A percentile compares a stretch with the other conserved stretches of the same genome.
phyloP scores from a whole-genome alignment of 306 rosid species.

The Gastrolobium bilobum region DNA sequence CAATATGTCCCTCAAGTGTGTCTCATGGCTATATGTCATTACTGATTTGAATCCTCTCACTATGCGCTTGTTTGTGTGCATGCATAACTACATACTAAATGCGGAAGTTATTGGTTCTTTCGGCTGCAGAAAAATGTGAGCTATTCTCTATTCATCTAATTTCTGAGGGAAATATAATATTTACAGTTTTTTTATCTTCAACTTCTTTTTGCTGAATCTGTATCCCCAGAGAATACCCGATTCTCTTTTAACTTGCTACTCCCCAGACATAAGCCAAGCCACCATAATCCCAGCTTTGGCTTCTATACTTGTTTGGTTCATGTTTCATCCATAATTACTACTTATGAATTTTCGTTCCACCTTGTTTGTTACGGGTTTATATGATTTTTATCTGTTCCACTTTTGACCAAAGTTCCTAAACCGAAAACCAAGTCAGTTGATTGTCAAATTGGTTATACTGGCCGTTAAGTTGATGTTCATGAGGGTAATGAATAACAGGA shows the following conservation, averaged over 20 bases:
- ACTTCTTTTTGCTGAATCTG: neutral
- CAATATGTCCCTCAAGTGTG: neutral
- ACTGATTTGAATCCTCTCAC: slow-evolving; percentile 3
- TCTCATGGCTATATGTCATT: neutral
- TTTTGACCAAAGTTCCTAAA: too few species aligned
- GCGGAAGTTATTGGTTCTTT: neutral
- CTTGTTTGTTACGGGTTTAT: too few species aligned
- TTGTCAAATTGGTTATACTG: too few species aligned
- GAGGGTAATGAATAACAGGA: too few species aligned
- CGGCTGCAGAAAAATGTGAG: neutral
- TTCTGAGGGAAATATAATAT: too few species aligned
- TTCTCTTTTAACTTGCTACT: neutral
- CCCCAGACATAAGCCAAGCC: neutral
- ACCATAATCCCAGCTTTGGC: neutral
- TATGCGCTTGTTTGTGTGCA: neutral
- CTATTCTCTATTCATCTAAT: neutral
- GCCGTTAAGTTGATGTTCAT: too few species aligned
- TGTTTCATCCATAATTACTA: neutral
- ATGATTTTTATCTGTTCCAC: too few species aligned
- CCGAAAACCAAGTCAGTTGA: too few species aligned
- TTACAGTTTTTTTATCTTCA: neutral
- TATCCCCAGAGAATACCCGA: too few species aligned
- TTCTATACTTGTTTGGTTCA: neutral
- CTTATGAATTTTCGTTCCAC: too few species aligned
- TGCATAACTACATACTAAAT: neutral